Evolutionary conservation across 306 rosid species (phyloP).

Genomic region (Lablab purpureus): DNA sequence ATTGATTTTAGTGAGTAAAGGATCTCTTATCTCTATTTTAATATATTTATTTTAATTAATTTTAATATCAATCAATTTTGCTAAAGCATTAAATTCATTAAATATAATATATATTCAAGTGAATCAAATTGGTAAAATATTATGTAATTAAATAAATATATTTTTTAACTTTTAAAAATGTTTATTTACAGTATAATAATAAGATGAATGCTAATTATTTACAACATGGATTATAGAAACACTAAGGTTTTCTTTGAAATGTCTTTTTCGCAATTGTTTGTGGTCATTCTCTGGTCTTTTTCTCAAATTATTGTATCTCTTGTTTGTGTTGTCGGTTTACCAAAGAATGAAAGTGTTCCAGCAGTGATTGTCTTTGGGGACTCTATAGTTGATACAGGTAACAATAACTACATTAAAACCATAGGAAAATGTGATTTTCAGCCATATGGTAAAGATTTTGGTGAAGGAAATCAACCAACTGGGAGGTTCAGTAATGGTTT

Average conservation of each 20-base stretch:
- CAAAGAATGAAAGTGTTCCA: conserved; percentile 59
- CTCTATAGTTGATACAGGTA: conserved; percentile 76
- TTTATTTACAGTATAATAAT: no score
- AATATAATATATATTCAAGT: no score
- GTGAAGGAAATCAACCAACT: conserved; percentile 54
- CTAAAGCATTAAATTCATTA: no score
- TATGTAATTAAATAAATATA: no score
- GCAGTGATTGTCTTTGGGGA: conserved; percentile 78
- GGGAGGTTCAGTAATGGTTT: conserved; percentile 80
- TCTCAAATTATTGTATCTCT: not conserved
- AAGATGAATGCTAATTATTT: not conserved
- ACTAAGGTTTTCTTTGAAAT: conserved; percentile 32
- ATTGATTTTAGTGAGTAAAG: no score
- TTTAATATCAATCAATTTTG: no score
- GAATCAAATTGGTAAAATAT: no score
- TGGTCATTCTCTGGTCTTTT: no score
- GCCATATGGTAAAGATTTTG: conserved; percentile 77
- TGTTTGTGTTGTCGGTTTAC: conserved; percentile 38
- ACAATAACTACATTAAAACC: conserved; percentile 69
- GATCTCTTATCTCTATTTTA: no score
- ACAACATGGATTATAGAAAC: not conserved
- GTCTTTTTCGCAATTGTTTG: conserved; percentile 19
- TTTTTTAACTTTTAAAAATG: no score
- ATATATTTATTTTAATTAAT: no score
- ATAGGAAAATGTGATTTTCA: conserved; percentile 61